Evolutionary conservation across 2,329 filamentous ascomycete genomes (phyloP).

Genomic region (Hypocrella siamensis): DNA sequence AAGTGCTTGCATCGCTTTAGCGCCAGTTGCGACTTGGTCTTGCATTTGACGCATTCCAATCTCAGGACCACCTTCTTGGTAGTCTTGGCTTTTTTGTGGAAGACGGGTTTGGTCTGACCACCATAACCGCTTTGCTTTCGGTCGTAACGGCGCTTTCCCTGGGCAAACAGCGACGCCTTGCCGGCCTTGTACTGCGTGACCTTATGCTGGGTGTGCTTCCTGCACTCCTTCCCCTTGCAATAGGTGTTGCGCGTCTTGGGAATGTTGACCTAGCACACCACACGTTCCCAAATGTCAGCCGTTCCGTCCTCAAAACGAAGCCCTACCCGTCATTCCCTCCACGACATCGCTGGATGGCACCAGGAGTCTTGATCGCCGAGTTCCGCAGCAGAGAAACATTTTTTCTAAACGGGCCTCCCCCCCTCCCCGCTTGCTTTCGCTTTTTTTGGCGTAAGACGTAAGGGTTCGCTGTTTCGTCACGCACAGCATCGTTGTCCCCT

Average conservation of each 20-base stretch:
- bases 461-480: no score
- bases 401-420: no score
- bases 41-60: conserved; percentile 95
- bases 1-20: conserved; percentile 99
- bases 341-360: no score
- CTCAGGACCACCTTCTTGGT: conserved; percentile 99
- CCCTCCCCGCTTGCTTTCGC: no score
- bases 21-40: conserved; percentile 93
- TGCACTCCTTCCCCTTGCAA: conserved; percentile 93
- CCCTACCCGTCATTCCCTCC: no score
- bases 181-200: conserved; percentile 95
- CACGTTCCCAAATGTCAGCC: no score
- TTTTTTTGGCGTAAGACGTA: no score
- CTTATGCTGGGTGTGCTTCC: conserved; percentile 82
- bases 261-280: conserved; percentile 85
- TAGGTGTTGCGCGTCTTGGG: conserved; percentile 95
- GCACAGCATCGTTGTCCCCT: no score
- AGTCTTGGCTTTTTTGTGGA: conserved; percentile 99
- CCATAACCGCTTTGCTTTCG: conserved; percentile 98
- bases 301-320: no score
- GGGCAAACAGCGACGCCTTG: conserved; percentile 89
- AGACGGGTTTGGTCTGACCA: conserved; percentile 99
- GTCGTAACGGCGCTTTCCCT: conserved; percentile 99
- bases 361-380: no score
- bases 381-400: no score